Percentiles rank a stretch among this genome's conserved stretches.
These are phyloP conservation scores for Cystobasidium ongulense DNA, from an alignment of 768 basidiomycete species.

Conservation along the genomic window DNA sequence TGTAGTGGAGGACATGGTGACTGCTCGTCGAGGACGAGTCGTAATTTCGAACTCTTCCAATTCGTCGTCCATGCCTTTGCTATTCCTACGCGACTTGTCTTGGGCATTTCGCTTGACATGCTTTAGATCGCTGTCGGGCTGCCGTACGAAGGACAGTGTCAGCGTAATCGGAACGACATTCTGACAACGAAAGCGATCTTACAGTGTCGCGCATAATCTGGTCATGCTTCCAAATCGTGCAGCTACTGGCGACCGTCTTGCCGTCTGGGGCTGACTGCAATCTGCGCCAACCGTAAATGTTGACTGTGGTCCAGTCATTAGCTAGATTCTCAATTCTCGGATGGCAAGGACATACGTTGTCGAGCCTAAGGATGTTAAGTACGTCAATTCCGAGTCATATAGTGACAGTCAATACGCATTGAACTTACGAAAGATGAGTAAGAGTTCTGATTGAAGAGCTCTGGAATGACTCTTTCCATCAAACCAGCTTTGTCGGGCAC, in stretches of 20 bases:
- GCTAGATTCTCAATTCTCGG: neutral
- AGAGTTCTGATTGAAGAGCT: conserved; percentile 28
- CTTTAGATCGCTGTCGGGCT: conserved; percentile 21
- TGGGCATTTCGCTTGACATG: conserved; percentile 24
- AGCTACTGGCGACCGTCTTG: neutral
- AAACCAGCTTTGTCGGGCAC: conserved; percentile 3
- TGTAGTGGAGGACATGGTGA: neutral
- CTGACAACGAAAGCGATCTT: too few relatives aligned
- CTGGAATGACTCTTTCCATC: neutral
- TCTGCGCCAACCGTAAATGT: conserved; percentile 23
- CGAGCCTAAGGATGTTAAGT: neutral
- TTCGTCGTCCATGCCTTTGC: neutral
- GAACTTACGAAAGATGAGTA: conserved; percentile 20
- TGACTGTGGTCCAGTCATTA: neutral
- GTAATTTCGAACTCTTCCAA: neutral
- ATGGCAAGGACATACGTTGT: neutral
- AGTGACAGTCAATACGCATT: too few relatives aligned
- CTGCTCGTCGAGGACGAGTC: neutral
- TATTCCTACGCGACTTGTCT: conserved; percentile 11
- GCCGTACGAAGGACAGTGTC: too few relatives aligned
- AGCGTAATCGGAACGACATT: too few relatives aligned
- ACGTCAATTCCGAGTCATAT: too few relatives aligned
- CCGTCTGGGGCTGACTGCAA: conserved; percentile 8
- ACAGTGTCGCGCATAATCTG: conserved; percentile 16
- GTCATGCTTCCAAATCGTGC: conserved; percentile 18